Evolutionary conservation across 2,329 filamentous ascomycete species (phyloP).

Genomic region (Fusarium nelsonii): DNA sequence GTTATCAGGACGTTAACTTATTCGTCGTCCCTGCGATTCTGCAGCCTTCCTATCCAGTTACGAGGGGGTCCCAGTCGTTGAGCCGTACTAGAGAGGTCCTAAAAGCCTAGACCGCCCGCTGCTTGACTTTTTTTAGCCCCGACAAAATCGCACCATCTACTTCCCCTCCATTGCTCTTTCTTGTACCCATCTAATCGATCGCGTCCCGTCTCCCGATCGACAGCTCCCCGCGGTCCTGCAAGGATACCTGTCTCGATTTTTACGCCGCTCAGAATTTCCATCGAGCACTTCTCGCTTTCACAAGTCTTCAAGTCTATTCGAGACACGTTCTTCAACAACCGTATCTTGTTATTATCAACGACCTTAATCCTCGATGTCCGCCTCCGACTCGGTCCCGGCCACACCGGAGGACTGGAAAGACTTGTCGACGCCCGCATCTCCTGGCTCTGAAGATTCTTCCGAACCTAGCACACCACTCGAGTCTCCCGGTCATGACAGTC

Average conservation of each 20-base stretch:
- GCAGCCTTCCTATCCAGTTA: conserved; percentile 28
- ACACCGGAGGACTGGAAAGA: conserved; percentile 61
- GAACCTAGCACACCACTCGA: conserved; percentile 64
- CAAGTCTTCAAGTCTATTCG: conserved; percentile 3
- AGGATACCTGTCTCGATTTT: conserved; percentile 39
- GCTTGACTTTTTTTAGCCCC: conserved; percentile 43
- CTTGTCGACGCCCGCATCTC: conserved; percentile 56
- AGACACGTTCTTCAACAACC: not conserved
- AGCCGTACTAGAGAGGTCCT: conserved; percentile 24
- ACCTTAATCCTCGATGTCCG: conserved; percentile 39
- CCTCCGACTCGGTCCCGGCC: conserved; percentile 56
- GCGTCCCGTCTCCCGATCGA: conserved; percentile 43
- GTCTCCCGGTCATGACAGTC: conserved; percentile 52
- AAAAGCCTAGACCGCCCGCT: conserved; percentile 46
- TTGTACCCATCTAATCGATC: conserved; percentile 48
- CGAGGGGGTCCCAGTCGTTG: conserved; percentile 32
- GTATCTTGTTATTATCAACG: conserved; percentile 16
- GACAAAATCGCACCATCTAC: conserved; percentile 48
- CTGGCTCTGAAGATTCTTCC: conserved; percentile 61
- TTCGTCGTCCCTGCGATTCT: conserved; percentile 16
- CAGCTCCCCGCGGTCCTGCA: conserved; percentile 30
- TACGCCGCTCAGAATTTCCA: conserved; percentile 24
- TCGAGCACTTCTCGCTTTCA: conserved; percentile 6
- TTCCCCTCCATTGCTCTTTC: conserved; percentile 45
- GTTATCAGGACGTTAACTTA: conserved; percentile 17